A percentile compares a stretch with the other conserved stretches of the same genome.
phyloP scores from a whole-genome alignment of 306 rosid genomes.

The Rosa persica region DNA sequence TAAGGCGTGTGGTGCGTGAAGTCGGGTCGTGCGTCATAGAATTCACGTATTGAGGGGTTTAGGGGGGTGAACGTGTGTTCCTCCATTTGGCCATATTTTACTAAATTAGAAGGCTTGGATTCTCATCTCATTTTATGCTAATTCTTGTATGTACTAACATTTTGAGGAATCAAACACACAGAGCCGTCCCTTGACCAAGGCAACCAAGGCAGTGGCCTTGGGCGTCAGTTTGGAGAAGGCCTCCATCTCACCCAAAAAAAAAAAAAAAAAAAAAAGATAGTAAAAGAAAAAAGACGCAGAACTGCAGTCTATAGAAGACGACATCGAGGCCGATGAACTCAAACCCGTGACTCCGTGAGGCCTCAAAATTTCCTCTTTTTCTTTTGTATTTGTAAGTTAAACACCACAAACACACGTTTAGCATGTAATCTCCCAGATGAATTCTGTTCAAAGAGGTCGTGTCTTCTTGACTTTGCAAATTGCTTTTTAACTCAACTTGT shows the following conservation, averaged over 20 bases:
- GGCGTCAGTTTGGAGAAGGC: no score
- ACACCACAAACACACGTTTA: neutral
- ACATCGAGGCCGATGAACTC: no score
- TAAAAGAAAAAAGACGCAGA: no score
- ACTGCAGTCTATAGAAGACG: no score
- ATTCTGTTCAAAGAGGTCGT: neutral
- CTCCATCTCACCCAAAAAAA: no score
- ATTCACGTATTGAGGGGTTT: neutral
- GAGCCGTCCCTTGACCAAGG: no score
- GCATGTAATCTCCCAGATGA: neutral
- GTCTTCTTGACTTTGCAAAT: neutral
- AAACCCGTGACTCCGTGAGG: no score
- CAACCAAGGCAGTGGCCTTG: no score
- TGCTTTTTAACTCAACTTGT: no score
- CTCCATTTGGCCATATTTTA: neutral
- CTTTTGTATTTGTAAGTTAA: no score
- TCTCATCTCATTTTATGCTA: neutral
- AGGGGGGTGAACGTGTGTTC: neutral
- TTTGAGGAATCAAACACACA: neutral
- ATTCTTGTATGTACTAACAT: neutral
- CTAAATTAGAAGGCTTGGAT: neutral
- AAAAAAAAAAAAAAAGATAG: no score
- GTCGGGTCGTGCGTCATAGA: neutral
- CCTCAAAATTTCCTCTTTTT: no score
- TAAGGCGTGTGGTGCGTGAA: neutral